phyloP scores from a whole-genome alignment of 2,329 filamentous ascomycete species.

The Phialemoniopsis sp. region DNA sequence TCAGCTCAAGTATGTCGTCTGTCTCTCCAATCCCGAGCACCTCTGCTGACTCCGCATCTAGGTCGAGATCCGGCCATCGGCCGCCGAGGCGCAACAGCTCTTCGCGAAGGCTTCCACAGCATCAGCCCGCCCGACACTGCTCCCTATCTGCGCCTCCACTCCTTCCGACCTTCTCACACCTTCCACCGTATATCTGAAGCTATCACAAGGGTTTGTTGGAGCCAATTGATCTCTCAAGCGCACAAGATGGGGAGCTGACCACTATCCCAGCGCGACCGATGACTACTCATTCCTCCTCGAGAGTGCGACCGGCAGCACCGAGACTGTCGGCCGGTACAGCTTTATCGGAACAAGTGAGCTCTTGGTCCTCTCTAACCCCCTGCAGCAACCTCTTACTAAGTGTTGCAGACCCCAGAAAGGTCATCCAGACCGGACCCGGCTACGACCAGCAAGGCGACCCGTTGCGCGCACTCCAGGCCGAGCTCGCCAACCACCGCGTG shows the following conservation, averaged over 20 bases:
- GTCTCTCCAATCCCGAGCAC: too few species aligned
- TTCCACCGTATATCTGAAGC: slow-evolving; percentile 90
- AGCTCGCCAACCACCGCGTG: slow-evolving; percentile 75
- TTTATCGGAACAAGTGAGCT: slow-evolving; percentile 63
- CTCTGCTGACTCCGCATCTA: too few species aligned
- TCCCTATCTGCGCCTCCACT: slow-evolving; percentile 76
- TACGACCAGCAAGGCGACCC: slow-evolving; percentile 84
- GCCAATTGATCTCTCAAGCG: slow-evolving; percentile 3
- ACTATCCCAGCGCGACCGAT: slow-evolving; percentile 12
- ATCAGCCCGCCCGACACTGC: slow-evolving; percentile 51
- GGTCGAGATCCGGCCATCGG: slow-evolving; percentile 16
- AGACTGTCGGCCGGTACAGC: slow-evolving; percentile 91
- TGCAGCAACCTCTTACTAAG: slow-evolving; percentile 3
- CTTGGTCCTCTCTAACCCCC: too few species aligned
- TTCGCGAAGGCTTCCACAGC: slow-evolving; percentile 13
- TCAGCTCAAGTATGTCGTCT: too few species aligned
- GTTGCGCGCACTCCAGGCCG: slow-evolving; percentile 74
- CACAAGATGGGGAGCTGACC: background rate
- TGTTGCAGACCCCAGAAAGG: slow-evolving; percentile 65
- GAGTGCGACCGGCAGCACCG: slow-evolving; percentile 73
- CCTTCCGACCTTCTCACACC: slow-evolving; percentile 91
- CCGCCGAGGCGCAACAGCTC: slow-evolving; percentile 12
- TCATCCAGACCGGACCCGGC: slow-evolving; percentile 82
- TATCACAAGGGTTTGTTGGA: slow-evolving; percentile 50
- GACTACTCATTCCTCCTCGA: slow-evolving; percentile 91